Base-by-base conservation (phyloP, 2,329 filamentous ascomycete species). In the Tolypocladium paradoxum region DNA sequence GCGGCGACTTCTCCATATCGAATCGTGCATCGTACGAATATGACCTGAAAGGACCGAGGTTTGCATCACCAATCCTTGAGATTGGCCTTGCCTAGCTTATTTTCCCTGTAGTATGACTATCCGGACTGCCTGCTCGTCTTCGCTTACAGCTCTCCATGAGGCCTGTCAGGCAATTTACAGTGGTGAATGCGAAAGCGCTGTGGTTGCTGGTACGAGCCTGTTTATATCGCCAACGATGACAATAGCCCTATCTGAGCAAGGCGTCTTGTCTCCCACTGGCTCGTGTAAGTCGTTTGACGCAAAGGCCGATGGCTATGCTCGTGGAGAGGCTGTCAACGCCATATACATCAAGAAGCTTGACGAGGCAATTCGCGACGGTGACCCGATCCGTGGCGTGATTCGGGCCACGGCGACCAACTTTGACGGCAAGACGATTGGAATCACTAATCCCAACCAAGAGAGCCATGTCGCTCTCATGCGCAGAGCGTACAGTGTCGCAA, bases 261-360 rank as follows among this genome's bases (percentile, higher is more conserved):
- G 68, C 1, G 62, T 73, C 0, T 58, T 76, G 5, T 69, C 67
- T 3, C 59, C 63, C 1, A 60, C 64, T 1, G 69, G 65, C 31
- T 55, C 65, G 31, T 61, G 62, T 46, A 61, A 66, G 49, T 64
- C 65, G 1, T 77, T 74, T 54, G 74, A 76, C 43, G 63, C 67
- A 2, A 60, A 65, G 8, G 78, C 75, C 0, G 67, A 77, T 51
- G 78, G 78, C 0, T 81, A 78, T 53, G 75, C 67, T 0, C 68
- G 76, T 6, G 77, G 73, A 2, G 78, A 82, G 55, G 78, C 73
- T 6, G 59, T 74, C 16, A 70, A 62, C 2, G 64, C 68, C 7
- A 53, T 81, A 6, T 63, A 73, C 6, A 54, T 82, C 0, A 81
- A 81, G 62, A 65, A 60, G 0, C 60, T 81, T 0, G 62, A 66